Evolutionary conservation across 73 alveolate genomes (phyloP).

Genomic region (Tetrahymena borealis): DNA sequence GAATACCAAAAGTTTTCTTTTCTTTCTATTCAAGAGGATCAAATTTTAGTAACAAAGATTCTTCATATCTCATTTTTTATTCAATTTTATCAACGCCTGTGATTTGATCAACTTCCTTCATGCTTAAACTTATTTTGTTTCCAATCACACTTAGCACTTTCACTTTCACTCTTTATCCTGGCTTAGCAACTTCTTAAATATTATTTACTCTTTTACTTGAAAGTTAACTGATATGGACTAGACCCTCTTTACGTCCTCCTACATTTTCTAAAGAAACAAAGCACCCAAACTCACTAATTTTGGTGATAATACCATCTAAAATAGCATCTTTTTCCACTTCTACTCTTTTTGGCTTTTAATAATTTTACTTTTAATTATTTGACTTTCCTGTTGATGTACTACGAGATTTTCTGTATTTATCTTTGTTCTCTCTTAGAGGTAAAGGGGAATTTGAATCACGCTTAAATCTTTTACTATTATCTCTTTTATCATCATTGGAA

Average conservation of each 20-base stretch:
- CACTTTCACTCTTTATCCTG: conserved; percentile 53
- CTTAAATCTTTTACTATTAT: conserved; percentile 6
- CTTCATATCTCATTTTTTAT: conserved; percentile 3
- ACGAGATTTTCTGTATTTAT: conserved; percentile 36
- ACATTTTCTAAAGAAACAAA: conserved; percentile 72
- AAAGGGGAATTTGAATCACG: neutral
- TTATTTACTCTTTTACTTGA: conserved; percentile 54
- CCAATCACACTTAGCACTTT: conserved; percentile 67
- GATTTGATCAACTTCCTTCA: conserved; percentile 89
- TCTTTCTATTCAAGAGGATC: conserved; percentile 30
- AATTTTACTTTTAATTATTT: neutral
- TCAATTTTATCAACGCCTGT: conserved; percentile 69
- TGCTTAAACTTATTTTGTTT: conserved; percentile 81
- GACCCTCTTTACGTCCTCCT: conserved; percentile 79
- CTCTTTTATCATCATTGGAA: neutral
- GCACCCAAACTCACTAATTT: conserved; percentile 82
- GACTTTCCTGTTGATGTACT: conserved; percentile 26
- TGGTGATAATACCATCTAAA: conserved; percentile 74
- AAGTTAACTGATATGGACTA: conserved; percentile 79
- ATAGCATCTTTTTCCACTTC: conserved; percentile 59
- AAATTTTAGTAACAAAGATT: conserved; percentile 5
- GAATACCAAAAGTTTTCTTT: conserved; percentile 24
- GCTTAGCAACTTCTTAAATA: conserved; percentile 57
- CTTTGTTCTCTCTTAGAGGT: conserved; percentile 19
- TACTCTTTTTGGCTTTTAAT: conserved; percentile 1